A percentile compares a stretch with the other conserved stretches of the same genome.
These are phyloP conservation scores for Neopestalotiopsis rosae DNA, from an alignment of 2,329 filamentous ascomycete species.

Conservation along the genomic window DNA sequence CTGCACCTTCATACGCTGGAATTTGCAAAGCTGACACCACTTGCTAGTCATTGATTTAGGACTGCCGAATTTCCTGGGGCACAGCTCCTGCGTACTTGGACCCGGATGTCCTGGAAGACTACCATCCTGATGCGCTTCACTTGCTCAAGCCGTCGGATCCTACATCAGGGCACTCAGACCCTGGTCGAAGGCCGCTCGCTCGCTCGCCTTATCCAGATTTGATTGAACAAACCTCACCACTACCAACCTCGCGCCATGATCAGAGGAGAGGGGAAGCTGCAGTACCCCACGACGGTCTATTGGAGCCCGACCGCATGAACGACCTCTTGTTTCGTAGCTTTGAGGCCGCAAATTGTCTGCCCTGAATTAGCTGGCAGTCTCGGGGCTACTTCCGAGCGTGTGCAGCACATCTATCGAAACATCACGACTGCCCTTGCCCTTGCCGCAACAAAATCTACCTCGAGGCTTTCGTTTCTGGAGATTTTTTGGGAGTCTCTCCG, in stretches of 20 bases:
- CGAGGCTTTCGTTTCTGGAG: neutral
- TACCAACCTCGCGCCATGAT: neutral
- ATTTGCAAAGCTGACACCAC: too few species aligned
- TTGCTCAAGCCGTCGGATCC: neutral
- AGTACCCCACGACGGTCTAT: constrained; percentile 9
- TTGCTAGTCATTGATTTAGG: neutral
- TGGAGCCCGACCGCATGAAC: constrained; percentile 3
- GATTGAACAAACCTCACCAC: neutral
- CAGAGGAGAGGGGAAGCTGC: constrained; percentile 6
- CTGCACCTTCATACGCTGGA: too few species aligned
- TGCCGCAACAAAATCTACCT: neutral
- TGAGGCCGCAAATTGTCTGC: neutral
- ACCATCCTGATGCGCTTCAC: constrained; percentile 1
- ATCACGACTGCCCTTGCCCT: neutral
- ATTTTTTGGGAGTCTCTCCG: neutral
- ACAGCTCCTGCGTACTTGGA: neutral
- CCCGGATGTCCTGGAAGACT: neutral
- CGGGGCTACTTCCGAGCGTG: neutral
- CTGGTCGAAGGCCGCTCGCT: constrained; percentile 6
- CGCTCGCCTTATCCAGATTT: constrained; percentile 14
- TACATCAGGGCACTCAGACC: constrained; percentile 11
- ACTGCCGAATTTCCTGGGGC: neutral
- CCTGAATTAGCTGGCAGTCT: neutral
- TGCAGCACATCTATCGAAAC: neutral
- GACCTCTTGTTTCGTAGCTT: neutral